Percentiles rank a stretch among this genome's conserved stretches.
Evolutionary conservation across 139 green algal species (phyloP).

Genomic region (Ulvella scutata): DNA sequence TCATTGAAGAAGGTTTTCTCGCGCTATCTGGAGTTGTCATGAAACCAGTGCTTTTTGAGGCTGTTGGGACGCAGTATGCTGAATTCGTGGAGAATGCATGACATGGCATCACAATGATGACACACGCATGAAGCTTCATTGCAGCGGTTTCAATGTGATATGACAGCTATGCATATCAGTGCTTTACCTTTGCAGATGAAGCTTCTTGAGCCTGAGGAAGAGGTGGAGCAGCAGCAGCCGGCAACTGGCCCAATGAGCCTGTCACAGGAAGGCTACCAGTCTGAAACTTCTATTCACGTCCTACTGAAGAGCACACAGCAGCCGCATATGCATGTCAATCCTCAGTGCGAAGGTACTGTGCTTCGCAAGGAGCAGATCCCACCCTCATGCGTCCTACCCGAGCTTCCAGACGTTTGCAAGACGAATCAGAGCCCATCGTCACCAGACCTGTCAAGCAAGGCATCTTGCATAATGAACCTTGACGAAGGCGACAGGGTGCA

Average conservation of each 20-base stretch:
- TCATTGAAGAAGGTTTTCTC: too few species aligned
- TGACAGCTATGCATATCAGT: not conserved
- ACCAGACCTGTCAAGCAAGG: too few species aligned
- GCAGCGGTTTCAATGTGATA: not conserved
- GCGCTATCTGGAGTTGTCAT: too few species aligned
- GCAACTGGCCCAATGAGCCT: too few species aligned
- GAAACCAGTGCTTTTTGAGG: too few species aligned
- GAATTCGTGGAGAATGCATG: too few species aligned
- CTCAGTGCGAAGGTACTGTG: not conserved
- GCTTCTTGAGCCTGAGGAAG: not conserved
- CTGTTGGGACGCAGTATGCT: too few species aligned
- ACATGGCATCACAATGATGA: too few species aligned
- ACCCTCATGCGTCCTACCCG: not conserved
- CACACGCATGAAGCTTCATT: too few species aligned
- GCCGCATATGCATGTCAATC: not conserved
- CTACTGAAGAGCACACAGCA: not conserved
- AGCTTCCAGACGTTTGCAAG: not conserved
- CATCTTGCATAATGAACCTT: too few species aligned
- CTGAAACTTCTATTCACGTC: not conserved
- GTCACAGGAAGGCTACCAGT: not conserved
- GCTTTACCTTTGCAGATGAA: not conserved
- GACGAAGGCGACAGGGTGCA: too few species aligned
- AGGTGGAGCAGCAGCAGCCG: not conserved
- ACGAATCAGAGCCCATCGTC: too few species aligned
- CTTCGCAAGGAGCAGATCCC: not conserved